phyloP scores from a whole-genome alignment of 768 basidiomycete genomes.

The Tricholoma terreum region DNA sequence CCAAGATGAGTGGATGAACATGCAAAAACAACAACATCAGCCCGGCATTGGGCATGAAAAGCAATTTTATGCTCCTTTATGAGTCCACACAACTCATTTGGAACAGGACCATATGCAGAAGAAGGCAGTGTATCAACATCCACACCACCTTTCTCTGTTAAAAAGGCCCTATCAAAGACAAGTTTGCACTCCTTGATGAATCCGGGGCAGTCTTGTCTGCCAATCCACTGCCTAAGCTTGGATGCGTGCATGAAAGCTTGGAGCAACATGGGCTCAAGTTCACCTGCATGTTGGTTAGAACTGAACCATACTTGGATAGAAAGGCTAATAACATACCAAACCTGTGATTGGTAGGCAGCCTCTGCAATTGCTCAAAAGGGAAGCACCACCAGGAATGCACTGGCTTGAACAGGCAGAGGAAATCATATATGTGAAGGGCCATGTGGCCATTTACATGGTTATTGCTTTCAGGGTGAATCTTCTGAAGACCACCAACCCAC shows the following conservation, averaged over 20 bases:
- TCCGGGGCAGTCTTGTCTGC: background rate
- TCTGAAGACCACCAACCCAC: background rate
- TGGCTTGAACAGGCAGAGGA: background rate
- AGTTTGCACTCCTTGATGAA: background rate
- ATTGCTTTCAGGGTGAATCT: background rate
- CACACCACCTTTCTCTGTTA: background rate
- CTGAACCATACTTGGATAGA: no score
- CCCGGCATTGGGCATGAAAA: slow-evolving; percentile 11
- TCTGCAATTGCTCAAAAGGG: background rate
- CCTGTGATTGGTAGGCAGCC: background rate
- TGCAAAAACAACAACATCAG: slow-evolving; percentile 12
- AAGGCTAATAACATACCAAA: background rate
- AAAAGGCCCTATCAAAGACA: background rate
- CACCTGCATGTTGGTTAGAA: background rate
- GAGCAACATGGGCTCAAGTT: background rate
- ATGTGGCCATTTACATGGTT: background rate
- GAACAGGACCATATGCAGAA: background rate
- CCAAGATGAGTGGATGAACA: slow-evolving; percentile 18
- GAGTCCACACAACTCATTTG: background rate
- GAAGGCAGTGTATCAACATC: background rate
- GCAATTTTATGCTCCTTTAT: background rate
- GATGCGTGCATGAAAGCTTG: background rate
- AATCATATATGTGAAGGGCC: background rate
- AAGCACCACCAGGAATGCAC: background rate
- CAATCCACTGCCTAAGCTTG: background rate